phyloP scores from a whole-genome alignment of 257 asterid species.

The Solanum bulbocastanum region DNA sequence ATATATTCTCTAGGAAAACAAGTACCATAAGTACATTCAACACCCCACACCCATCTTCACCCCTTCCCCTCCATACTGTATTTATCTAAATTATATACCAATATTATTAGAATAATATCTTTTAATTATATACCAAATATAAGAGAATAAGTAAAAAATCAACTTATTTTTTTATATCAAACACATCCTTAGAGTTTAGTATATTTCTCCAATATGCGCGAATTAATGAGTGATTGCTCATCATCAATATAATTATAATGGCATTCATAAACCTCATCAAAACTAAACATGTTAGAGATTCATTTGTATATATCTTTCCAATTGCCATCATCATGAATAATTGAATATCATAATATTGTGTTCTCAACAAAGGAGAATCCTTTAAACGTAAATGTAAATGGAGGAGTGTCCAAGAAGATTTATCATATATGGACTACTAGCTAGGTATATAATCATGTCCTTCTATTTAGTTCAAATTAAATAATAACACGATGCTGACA shows the following conservation, averaged over 20 bases:
- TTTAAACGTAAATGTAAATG: not conserved
- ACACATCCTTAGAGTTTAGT: not conserved
- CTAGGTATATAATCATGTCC: not conserved
- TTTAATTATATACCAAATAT: not conserved
- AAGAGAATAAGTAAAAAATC: not conserved
- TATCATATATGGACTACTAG: not conserved
- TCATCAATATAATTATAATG: not conserved
- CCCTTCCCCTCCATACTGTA: not conserved
- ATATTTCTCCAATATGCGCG: not conserved
- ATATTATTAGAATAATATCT: not conserved
- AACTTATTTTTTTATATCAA: not conserved
- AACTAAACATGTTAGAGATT: not conserved
- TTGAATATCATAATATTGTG: not conserved
- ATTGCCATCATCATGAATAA: not conserved
- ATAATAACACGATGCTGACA: not conserved
- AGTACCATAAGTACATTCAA: not conserved
- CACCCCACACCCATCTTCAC: not conserved
- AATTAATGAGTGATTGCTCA: not conserved
- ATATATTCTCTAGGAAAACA: not conserved
- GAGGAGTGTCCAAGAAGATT: not conserved
- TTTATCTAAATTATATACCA: not conserved
- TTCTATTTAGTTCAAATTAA: not conserved
- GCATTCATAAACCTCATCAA: not conserved
- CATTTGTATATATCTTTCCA: not conserved
- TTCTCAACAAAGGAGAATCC: not conserved